Evolutionary conservation across 345 rosid genomes (phyloP).

Genomic region (Gossypium raimondii): DNA sequence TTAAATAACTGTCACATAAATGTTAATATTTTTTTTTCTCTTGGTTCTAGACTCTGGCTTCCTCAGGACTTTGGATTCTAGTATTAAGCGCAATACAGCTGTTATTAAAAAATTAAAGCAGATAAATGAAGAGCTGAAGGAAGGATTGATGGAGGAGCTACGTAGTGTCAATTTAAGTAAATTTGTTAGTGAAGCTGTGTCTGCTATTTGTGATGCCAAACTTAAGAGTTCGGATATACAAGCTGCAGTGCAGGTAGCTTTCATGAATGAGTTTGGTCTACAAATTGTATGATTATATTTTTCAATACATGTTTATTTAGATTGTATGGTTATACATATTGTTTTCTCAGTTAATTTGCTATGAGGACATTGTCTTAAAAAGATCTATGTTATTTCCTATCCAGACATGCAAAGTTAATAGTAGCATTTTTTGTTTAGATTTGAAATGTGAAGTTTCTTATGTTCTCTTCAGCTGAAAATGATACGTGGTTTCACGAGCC

Average conservation of each 20-base stretch:
- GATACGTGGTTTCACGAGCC: conserved; percentile 6
- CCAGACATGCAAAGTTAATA: background rate
- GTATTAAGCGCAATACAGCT: conserved; percentile 93
- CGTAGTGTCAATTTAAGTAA: conserved; percentile 79
- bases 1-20: conserved; percentile 13
- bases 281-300: background rate
- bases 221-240: conserved; percentile 87
- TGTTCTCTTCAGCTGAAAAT: conserved; percentile 5
- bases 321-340: background rate
- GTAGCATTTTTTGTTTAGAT: background rate
- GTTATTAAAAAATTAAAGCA: conserved; percentile 87
- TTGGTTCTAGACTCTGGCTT: conserved; percentile 63
- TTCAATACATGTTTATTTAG: background rate
- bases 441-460: background rate
- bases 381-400: conserved; percentile 8
- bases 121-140: conserved; percentile 46
- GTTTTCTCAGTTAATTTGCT: background rate
- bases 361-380: background rate
- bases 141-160: conserved; percentile 69
- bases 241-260: conserved; percentile 84
- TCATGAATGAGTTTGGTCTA: conserved; percentile 12
- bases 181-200: conserved; percentile 60
- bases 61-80: conserved; percentile 89
- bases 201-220: conserved; percentile 72
- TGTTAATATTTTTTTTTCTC: conserved; percentile 25